phyloP scores from a whole-genome alignment of 805 yeast genomes.

The Metschnikowia anglica region DNA sequence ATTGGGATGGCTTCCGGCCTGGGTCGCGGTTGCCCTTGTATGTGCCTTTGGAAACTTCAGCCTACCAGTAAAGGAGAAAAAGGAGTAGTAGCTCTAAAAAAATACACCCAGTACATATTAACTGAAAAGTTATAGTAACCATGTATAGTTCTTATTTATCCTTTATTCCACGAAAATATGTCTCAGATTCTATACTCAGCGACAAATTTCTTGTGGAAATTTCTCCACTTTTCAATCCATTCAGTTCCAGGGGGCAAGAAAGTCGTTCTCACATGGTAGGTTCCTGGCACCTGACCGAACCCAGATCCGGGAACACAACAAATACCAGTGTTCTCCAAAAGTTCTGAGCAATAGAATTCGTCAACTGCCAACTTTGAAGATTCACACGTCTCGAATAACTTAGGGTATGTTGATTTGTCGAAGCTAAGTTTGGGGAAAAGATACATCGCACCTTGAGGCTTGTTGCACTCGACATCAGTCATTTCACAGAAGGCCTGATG shows the following conservation, averaged over 20 bases:
- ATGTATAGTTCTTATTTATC: background rate
- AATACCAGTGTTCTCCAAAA: slow-evolving; percentile 86
- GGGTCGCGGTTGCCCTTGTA: slow-evolving; percentile 49
- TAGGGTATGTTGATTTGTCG: slow-evolving; percentile 44
- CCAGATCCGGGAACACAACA: slow-evolving; percentile 98
- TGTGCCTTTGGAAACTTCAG: slow-evolving; percentile 32
- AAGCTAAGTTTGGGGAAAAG: slow-evolving; percentile 78
- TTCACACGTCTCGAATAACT: slow-evolving; percentile 62
- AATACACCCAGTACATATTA: too few relatives aligned
- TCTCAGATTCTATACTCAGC: slow-evolving; percentile 40
- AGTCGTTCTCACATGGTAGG: slow-evolving; percentile 93
- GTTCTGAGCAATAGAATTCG: slow-evolving; percentile 82
- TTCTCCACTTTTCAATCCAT: slow-evolving; percentile 77
- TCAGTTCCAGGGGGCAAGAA: slow-evolving; percentile 93
- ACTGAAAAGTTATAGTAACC: too few relatives aligned
- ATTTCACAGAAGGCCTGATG: slow-evolving; percentile 69
- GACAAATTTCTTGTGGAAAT: slow-evolving; percentile 76
- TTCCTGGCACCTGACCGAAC: slow-evolving; percentile 87
- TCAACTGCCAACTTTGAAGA: slow-evolving; percentile 63
- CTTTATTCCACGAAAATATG: background rate
- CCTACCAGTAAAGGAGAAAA: slow-evolving; percentile 7
- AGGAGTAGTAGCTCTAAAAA: slow-evolving; percentile 1
- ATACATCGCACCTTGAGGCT: slow-evolving; percentile 98
- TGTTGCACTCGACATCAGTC: slow-evolving; percentile 83
- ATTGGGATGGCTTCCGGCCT: slow-evolving; percentile 80